Percentiles rank a stretch among this genome's conserved stretches.
Conservation (phyloP, 768 basidiomycete genomes). For the Termitomyces sp. region DNA sequence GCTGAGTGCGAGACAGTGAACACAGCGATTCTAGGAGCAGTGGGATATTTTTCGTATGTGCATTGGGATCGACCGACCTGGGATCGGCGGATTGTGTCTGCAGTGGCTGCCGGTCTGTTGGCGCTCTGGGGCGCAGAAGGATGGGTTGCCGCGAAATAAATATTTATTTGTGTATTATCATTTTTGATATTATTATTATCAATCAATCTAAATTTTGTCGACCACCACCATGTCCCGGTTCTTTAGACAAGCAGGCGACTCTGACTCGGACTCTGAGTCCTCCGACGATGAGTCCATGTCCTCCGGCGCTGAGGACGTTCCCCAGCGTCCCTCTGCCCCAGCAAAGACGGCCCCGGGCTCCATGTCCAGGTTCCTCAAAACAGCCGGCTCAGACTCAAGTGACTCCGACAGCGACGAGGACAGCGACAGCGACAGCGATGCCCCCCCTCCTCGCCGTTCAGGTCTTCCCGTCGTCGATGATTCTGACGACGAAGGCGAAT, state of each 20-base stretch:
- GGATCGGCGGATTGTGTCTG: slow-evolving; percentile 59
- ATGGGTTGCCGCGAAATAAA: slow-evolving; percentile 32
- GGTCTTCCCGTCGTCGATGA: slow-evolving; percentile 31
- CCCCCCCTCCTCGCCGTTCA: slow-evolving; percentile 22
- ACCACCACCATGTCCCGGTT: slow-evolving; percentile 69
- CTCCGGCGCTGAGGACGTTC: slow-evolving; percentile 63
- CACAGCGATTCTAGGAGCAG: slow-evolving; percentile 51
- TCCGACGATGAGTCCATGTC: slow-evolving; percentile 79
- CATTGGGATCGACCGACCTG: slow-evolving; percentile 63
- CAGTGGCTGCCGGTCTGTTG: slow-evolving; percentile 53
- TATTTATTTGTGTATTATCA: slow-evolving; percentile 1
- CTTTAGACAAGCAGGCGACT: slow-evolving; percentile 82
- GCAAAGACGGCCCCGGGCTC: slow-evolving; percentile 39
- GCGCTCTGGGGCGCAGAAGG: slow-evolving; percentile 64
- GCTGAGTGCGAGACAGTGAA: slow-evolving; percentile 41
- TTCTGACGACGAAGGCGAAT: slow-evolving; percentile 31
- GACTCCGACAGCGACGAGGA: slow-evolving; percentile 54
- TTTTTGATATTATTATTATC: neutral
- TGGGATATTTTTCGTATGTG: slow-evolving; percentile 60
- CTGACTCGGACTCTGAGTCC: slow-evolving; percentile 67
- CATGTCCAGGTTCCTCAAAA: slow-evolving; percentile 78
- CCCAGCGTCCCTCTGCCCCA: slow-evolving; percentile 37
- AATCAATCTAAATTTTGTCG: slow-evolving; percentile 15
- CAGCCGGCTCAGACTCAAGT: slow-evolving; percentile 56
- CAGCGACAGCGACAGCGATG: slow-evolving; percentile 51